phyloP scores from a whole-genome alignment of 202 grass and related monocot genomes.

The Saccharum hybrid region DNA sequence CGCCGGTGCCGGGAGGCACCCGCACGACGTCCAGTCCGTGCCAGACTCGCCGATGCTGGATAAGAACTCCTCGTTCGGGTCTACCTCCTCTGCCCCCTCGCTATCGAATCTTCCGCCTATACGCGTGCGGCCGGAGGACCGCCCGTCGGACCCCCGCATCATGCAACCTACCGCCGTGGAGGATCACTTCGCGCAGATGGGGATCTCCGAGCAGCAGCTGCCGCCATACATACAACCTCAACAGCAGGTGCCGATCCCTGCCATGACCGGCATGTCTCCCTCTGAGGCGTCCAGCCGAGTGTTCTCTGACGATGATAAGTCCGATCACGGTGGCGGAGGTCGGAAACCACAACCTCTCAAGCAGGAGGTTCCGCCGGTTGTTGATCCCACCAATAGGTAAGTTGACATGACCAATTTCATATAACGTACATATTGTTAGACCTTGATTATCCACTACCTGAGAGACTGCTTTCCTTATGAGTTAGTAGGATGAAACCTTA shows the following conservation, averaged over 20 bases:
- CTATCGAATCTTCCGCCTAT: constrained; percentile 98
- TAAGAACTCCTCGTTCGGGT: constrained; percentile 89
- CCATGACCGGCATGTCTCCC: constrained; percentile 49
- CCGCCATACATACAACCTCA: constrained; percentile 50
- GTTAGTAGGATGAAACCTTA: constrained; percentile 11
- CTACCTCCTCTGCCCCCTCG: constrained; percentile 77
- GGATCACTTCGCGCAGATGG: constrained; percentile 81
- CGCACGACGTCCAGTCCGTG: constrained; percentile 77
- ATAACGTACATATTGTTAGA: not conserved
- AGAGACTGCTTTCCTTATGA: not conserved
- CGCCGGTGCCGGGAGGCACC: constrained; percentile 47
- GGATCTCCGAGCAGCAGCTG: constrained; percentile 50
- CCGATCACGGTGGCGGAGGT: constrained; percentile 62
- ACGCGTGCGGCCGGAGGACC: constrained; percentile 69
- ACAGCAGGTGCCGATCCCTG: constrained; percentile 47
- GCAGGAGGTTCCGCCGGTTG: constrained; percentile 40
- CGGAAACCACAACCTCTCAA: constrained; percentile 55
- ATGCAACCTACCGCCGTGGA: constrained; percentile 41
- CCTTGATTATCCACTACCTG: not conserved
- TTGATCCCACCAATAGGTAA: constrained; percentile 58
- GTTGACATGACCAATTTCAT: not conserved
- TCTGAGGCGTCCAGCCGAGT: constrained; percentile 62
- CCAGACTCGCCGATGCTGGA: constrained; percentile 94
- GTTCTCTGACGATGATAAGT: constrained; percentile 79
- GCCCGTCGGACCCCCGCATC: constrained; percentile 51